A percentile compares a stretch with the other conserved stretches of the same genome.
Evolutionary conservation across 441 rosid species (phyloP).

Genomic region (Erodium texanum): DNA sequence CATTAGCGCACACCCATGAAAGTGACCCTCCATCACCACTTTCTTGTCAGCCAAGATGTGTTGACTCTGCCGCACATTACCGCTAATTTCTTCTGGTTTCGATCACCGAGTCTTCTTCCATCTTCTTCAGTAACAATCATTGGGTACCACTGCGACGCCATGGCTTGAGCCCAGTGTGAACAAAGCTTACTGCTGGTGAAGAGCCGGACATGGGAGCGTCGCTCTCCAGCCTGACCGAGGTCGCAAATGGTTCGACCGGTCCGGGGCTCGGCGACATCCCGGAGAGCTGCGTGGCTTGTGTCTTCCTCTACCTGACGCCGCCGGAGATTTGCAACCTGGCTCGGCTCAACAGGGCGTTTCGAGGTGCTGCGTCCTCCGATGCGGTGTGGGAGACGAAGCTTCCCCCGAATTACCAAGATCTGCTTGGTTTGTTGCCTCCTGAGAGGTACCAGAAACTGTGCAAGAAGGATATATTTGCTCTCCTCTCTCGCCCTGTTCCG

Average conservation of each 20-base stretch:
- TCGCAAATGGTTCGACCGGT: conserved; percentile 27
- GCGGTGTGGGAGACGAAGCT: conserved; percentile 62
- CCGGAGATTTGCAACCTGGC: conserved; percentile 55
- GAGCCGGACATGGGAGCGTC: conserved; percentile 50
- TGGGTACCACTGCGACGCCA: background rate
- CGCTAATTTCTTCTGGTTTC: no score
- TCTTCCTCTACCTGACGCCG: conserved; percentile 56
- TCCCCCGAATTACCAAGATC: conserved; percentile 36
- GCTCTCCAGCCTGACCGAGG: conserved; percentile 55
- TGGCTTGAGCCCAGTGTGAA: background rate
- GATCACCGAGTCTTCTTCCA: no score
- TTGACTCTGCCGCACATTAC: background rate
- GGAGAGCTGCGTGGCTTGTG: conserved; percentile 66
- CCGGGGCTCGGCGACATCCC: conserved; percentile 67
- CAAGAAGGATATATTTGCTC: conserved; percentile 58
- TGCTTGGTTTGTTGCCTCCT: conserved; percentile 35
- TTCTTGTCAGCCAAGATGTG: background rate
- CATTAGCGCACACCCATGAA: background rate
- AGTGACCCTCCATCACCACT: background rate
- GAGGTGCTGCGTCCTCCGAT: conserved; percentile 66
- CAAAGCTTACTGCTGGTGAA: no score
- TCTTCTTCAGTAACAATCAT: no score
- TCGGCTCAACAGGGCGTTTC: conserved; percentile 46
- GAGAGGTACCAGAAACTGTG: conserved; percentile 33
- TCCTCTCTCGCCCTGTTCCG: conserved; percentile 32